Percentiles rank a stretch among this genome's conserved stretches.
Evolutionary conservation across 805 yeast genomes (phyloP).

Genomic region (Barnettozyma siamensis): DNA sequence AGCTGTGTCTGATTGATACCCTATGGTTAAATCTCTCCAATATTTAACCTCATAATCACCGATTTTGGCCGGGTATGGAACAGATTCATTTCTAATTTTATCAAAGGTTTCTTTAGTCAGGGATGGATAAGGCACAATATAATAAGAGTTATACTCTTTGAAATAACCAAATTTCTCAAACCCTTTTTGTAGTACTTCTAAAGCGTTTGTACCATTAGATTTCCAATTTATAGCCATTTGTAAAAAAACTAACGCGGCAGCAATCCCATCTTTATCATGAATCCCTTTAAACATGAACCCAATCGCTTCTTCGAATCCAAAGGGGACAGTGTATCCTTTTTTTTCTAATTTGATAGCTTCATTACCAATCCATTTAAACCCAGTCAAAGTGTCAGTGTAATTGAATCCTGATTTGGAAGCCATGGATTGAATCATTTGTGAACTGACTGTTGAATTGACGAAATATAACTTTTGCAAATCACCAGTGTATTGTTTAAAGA

Average conservation of each 20-base stretch:
- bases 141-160: slow-evolving; percentile 85
- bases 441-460: slow-evolving; percentile 87
- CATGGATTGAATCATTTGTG: slow-evolving; percentile 69
- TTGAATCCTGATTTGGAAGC: slow-evolving; percentile 56
- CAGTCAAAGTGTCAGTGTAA: slow-evolving; percentile 82
- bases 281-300: slow-evolving; percentile 86
- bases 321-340: slow-evolving; percentile 67
- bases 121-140: slow-evolving; percentile 50
- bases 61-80: slow-evolving; percentile 38
- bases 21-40: slow-evolving; percentile 84
- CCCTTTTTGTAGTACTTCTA: slow-evolving; percentile 51
- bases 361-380: slow-evolving; percentile 97
- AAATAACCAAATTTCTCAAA: slow-evolving; percentile 69
- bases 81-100: slow-evolving; percentile 35
- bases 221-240: slow-evolving; percentile 59
- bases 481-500: slow-evolving; percentile 27
- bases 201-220: slow-evolving; percentile 31
- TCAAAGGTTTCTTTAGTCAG: slow-evolving; percentile 52
- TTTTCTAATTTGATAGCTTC: slow-evolving; percentile 66
- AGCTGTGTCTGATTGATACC: slow-evolving; percentile 66
- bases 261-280: slow-evolving; percentile 90
- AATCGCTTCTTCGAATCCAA: slow-evolving; percentile 93
- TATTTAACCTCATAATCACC: slow-evolving; percentile 52
- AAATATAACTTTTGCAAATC: slow-evolving; percentile 41
- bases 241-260: slow-evolving; percentile 71